phyloP scores from a whole-genome alignment of 305 asterid species.

The Euphrasia arctica region DNA sequence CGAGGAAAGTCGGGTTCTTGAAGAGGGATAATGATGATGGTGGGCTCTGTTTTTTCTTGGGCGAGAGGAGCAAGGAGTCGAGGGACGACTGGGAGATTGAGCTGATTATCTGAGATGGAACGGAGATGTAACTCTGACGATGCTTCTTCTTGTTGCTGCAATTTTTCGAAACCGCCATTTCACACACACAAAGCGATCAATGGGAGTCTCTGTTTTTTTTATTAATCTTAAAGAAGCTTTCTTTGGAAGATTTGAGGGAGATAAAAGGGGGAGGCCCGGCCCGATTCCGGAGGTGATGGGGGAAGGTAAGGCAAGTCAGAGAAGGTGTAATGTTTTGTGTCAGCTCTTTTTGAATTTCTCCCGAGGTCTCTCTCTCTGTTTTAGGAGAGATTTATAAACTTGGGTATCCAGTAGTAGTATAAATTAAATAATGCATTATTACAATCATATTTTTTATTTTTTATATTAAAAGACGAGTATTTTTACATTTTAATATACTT shows the following conservation, averaged over 20 bases:
- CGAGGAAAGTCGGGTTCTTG: constrained; percentile 45
- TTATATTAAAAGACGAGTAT: too few species aligned
- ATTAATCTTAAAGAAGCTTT: neutral
- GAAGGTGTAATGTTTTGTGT: constrained; percentile 27
- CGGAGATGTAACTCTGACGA: constrained; percentile 51
- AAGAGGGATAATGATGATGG: neutral
- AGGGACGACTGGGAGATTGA: constrained; percentile 53
- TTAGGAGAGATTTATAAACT: neutral
- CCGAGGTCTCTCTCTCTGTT: constrained; percentile 4
- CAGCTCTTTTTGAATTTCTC: constrained; percentile 30
- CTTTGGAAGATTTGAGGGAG: constrained; percentile 26
- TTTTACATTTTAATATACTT: too few species aligned
- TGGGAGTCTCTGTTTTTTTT: too few species aligned
- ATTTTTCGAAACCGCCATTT: constrained; percentile 42
- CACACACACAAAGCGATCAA: constrained; percentile 19
- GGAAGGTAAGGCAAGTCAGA: constrained; percentile 28
- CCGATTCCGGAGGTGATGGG: constrained; percentile 29
- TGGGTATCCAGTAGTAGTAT: too few species aligned
- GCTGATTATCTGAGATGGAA: constrained; percentile 50
- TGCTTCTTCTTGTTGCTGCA: constrained; percentile 43
- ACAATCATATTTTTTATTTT: too few species aligned
- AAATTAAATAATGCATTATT: too few species aligned
- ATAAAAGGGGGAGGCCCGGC: constrained; percentile 27
- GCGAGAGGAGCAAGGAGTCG: constrained; percentile 44
- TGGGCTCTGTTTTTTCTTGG: constrained; percentile 36